Evolutionary conservation across 441 rosid species (phyloP).

Genomic region (Theobroma grandiflorum): DNA sequence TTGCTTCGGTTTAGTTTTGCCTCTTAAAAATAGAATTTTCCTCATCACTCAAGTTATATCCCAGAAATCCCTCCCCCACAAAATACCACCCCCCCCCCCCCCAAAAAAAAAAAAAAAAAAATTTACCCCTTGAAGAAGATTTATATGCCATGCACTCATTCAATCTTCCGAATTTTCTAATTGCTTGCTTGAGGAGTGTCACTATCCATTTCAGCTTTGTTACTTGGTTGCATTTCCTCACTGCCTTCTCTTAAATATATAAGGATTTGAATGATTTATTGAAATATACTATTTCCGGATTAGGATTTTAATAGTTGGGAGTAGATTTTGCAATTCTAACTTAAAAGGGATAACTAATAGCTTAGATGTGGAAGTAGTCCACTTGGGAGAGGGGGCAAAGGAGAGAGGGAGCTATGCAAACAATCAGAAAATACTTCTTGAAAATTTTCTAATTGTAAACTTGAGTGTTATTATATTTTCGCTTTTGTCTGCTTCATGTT

Average conservation of each 20-base stretch:
- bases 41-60: not conserved
- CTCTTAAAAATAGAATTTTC: not conserved
- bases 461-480: not conserved
- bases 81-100: no score
- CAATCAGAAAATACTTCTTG: not conserved
- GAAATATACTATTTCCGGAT: not conserved
- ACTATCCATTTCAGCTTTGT: conserved; percentile 2
- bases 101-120: not conserved
- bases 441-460: not conserved
- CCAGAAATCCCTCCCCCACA: not conserved
- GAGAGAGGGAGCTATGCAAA: not conserved
- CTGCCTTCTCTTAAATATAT: not conserved
- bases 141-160: not conserved
- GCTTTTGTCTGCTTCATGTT: not conserved
- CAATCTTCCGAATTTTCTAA: not conserved
- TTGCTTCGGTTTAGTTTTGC: conserved; percentile 3
- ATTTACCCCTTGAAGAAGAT: not conserved
- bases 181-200: not conserved
- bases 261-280: conserved; percentile 4
- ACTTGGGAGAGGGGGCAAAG: not conserved
- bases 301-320: not conserved
- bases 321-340: not conserved
- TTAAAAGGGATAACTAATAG: not conserved
- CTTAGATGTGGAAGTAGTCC: not conserved
- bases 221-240: not conserved